A percentile compares a stretch with the other conserved stretches of the same genome.
phyloP scores from a whole-genome alignment of 257 asterid genomes.

The Scutellaria baicalensis region DNA sequence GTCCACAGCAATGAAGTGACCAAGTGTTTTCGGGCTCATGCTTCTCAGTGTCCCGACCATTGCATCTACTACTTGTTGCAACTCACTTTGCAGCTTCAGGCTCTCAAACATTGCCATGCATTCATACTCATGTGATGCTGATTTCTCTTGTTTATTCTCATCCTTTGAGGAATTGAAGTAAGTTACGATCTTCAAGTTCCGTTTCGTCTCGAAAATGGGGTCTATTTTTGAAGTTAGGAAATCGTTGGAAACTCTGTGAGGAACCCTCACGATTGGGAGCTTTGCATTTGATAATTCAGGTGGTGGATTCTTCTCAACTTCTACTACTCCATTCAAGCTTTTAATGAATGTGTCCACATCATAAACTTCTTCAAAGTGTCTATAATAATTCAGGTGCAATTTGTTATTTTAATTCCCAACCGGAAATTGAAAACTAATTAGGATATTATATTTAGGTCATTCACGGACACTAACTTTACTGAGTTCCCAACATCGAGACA shows the following conservation, averaged over 20 bases:
- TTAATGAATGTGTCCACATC: constrained; percentile 33
- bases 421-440: no score
- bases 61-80: constrained; percentile 31
- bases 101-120: constrained; percentile 43
- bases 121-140: constrained; percentile 5
- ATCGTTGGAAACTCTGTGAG: constrained; percentile 25
- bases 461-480: no score
- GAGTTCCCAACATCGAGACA: no score
- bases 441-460: no score
- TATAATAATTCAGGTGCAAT: constrained; percentile 2
- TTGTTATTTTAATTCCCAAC: not conserved
- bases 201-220: constrained; percentile 32
- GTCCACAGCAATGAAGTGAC: constrained; percentile 51
- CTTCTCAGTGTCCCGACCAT: constrained; percentile 45
- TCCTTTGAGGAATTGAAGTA: constrained; percentile 18
- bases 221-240: constrained; percentile 33
- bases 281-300: constrained; percentile 3
- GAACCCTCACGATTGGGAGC: constrained; percentile 27
- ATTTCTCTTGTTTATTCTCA: not conserved
- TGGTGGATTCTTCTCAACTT: constrained; percentile 29
- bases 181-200: constrained; percentile 30
- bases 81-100: constrained; percentile 33
- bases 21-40: constrained; percentile 30
- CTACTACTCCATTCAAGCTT: constrained; percentile 43
- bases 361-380: constrained; percentile 55